A percentile compares a stretch with the other conserved stretches of the same genome.
phyloP scores from a whole-genome alignment of 2,329 filamentous ascomycete species.

The Penicillium nordicum region DNA sequence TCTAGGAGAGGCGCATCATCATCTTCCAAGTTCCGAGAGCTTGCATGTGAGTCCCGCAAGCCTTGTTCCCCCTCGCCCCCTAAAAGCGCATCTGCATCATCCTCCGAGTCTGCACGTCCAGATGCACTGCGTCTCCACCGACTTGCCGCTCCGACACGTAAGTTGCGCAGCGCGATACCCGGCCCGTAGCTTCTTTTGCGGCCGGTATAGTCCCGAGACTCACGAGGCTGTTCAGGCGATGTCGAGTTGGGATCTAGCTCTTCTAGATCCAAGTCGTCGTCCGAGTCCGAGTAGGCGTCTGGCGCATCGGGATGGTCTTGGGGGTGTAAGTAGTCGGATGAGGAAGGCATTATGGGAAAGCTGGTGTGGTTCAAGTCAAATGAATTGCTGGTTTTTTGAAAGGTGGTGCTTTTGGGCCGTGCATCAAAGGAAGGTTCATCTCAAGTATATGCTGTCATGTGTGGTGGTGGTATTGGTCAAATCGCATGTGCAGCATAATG shows the following conservation, averaged over 20 bases:
- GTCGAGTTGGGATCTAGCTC: constrained; percentile 43
- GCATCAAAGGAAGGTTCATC: constrained; percentile 18
- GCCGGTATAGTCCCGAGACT: constrained; percentile 29
- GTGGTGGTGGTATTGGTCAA: constrained; percentile 10
- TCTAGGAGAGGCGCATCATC: constrained; percentile 73
- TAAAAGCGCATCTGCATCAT: constrained; percentile 66
- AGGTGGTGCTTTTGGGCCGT: constrained; percentile 8
- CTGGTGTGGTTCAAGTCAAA: constrained; percentile 1
- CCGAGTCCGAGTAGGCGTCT: constrained; percentile 36
- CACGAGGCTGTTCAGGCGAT: constrained; percentile 19
- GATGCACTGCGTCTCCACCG: constrained; percentile 38
- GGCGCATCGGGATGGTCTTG: constrained; percentile 31
- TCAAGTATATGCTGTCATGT: constrained; percentile 13
- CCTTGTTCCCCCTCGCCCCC: constrained; percentile 58
- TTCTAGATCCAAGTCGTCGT: constrained; percentile 47
- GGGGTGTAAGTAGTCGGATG: constrained; percentile 37
- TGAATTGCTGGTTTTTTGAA: constrained; percentile 18
- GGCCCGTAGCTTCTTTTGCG: constrained; percentile 33
- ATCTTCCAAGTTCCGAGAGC: constrained; percentile 52
- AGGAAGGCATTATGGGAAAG: constrained; percentile 33
- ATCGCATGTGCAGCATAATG: constrained; percentile 15
- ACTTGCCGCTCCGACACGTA: constrained; percentile 50
- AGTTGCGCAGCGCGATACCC: constrained; percentile 47
- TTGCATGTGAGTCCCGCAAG: constrained; percentile 59
- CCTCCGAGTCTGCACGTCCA: constrained; percentile 45